phyloP scores from a whole-genome alignment of 768 basidiomycete genomes.

The Trichaptum fuscoviolaceum region DNA sequence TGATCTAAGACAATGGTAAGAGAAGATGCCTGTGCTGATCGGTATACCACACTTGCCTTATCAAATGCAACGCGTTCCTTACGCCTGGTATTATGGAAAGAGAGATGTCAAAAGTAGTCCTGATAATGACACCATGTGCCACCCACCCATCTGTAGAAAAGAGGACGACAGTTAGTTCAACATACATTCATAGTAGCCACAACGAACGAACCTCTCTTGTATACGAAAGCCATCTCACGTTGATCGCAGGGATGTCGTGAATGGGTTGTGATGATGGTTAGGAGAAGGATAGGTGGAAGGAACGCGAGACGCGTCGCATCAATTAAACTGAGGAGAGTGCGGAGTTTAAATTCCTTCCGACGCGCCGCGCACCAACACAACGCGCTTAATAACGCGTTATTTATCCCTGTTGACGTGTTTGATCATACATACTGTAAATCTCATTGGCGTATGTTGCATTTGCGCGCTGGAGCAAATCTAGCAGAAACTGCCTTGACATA shows the following conservation, averaged over 20 bases:
- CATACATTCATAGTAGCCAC: conserved; percentile 9
- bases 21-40: neutral
- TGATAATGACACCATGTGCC: conserved; percentile 19
- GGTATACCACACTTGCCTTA: conserved; percentile 49
- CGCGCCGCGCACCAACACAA: neutral
- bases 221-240: conserved; percentile 45
- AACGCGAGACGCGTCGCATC: neutral
- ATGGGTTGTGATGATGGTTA: neutral
- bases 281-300: neutral
- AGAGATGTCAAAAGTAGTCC: conserved; percentile 13
- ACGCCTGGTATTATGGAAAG: conserved; percentile 40
- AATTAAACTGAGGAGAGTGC: neutral
- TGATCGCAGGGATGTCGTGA: neutral
- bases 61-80: conserved; percentile 93
- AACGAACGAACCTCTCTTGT: conserved; percentile 47
- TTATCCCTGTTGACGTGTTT: neutral
- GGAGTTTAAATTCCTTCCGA: neutral
- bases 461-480: too few relatives aligned
- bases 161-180: neutral
- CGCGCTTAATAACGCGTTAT: neutral
- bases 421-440: too few relatives aligned
- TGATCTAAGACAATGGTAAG: conserved; percentile 49
- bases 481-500: too few relatives aligned
- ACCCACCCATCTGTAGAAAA: conserved; percentile 44
- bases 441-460: too few relatives aligned